Percentiles rank a stretch among this genome's conserved stretches.
These are phyloP conservation scores for Saccharomycopsis sp. DNA, from an alignment of 805 yeast genomes.

Conservation along the genomic window DNA sequence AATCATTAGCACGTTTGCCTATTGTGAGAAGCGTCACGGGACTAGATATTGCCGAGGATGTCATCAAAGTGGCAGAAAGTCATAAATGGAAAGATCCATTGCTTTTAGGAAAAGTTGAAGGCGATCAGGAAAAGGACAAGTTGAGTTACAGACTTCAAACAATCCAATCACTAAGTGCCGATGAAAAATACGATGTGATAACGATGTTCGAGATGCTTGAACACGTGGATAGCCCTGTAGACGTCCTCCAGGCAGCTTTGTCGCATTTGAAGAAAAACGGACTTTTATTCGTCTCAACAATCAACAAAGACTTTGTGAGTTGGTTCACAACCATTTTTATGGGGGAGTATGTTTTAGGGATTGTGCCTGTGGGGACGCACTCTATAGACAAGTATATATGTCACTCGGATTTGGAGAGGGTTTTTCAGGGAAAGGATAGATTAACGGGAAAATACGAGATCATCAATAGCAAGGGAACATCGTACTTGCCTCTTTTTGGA, in stretches of 20 bases:
- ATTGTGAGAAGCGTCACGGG: conserved; percentile 64
- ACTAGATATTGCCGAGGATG: conserved; percentile 80
- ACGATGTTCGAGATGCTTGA: conserved; percentile 94
- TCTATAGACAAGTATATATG: conserved; percentile 80
- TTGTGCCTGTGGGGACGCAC: conserved; percentile 94
- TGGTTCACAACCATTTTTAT: conserved; percentile 90
- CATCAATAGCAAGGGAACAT: conserved; percentile 66
- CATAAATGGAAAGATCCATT: conserved; percentile 67
- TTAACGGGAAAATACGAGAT: conserved; percentile 43
- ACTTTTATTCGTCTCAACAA: conserved; percentile 80
- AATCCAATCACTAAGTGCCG: conserved; percentile 48
- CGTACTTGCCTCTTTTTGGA: conserved; percentile 76
- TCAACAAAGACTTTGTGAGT: conserved; percentile 78
- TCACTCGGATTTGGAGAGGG: conserved; percentile 61
- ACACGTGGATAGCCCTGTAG: conserved; percentile 83
- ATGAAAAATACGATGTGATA: conserved; percentile 60
- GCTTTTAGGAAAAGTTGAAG: conserved; percentile 26
- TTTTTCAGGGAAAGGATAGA: conserved; percentile 34
- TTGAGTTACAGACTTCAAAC: conserved; percentile 55
- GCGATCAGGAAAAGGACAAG: conserved; percentile 29
- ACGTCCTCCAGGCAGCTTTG: conserved; percentile 63
- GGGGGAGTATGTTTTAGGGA: conserved; percentile 72
- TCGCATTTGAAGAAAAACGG: conserved; percentile 63
- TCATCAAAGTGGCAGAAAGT: conserved; percentile 65
- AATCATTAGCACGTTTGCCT: conserved; percentile 73